These are phyloP conservation scores for Knoxia roxburghii DNA, from an alignment of 257 asterid species.

Conservation along the genomic window DNA sequence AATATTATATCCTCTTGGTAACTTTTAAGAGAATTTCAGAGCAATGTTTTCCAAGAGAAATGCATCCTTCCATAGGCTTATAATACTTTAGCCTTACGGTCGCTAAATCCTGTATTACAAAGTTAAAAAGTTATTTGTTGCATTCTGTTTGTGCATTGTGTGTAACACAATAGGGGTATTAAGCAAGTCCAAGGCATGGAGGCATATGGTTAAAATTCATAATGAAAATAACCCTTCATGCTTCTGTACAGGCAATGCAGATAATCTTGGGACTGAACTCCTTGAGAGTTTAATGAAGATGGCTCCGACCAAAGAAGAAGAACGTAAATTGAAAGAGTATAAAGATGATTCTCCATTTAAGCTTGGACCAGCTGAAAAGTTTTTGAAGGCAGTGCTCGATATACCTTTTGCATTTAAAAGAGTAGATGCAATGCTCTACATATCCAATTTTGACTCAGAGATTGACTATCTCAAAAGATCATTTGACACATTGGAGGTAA, in stretches of 20 bases:
- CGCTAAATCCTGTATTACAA: background rate
- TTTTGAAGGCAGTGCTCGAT: slow-evolving; percentile 72
- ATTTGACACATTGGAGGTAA: slow-evolving; percentile 89
- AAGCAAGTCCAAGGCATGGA: background rate
- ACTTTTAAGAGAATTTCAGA: background rate
- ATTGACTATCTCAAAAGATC: slow-evolving; percentile 79
- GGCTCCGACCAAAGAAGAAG: slow-evolving; percentile 95
- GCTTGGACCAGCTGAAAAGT: slow-evolving; percentile 87
- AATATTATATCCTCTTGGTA: background rate
- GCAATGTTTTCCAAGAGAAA: background rate
- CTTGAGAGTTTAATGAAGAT: slow-evolving; percentile 88
- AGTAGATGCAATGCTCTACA: slow-evolving; percentile 76
- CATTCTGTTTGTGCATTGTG: no score
- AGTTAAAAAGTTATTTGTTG: no score
- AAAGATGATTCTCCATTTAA: slow-evolving; percentile 65
- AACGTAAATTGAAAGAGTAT: slow-evolving; percentile 68
- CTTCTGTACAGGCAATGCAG: slow-evolving; percentile 65
- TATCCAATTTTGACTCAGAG: slow-evolving; percentile 75
- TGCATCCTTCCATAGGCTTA: background rate
- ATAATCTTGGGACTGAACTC: slow-evolving; percentile 73
- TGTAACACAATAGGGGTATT: no score
- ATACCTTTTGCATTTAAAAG: slow-evolving; percentile 84
- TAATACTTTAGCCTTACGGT: background rate
- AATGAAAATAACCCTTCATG: slow-evolving; percentile 11
- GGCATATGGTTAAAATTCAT: background rate